phyloP scores from a whole-genome alignment of 2,329 filamentous ascomycete genomes.

The Sphaerulina populicola region DNA sequence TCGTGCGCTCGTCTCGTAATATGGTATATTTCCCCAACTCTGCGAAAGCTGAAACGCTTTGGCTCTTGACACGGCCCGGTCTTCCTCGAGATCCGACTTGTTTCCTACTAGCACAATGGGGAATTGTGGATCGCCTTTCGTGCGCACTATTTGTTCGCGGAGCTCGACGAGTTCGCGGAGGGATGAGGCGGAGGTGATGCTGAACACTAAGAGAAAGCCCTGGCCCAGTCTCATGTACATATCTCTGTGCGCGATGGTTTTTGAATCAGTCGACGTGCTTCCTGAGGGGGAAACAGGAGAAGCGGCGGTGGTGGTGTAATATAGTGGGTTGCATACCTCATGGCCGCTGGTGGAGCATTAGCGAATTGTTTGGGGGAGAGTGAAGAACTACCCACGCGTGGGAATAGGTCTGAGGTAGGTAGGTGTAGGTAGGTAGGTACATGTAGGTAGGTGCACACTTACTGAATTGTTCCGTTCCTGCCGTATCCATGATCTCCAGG shows the following conservation, averaged over 20 bases:
- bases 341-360: conserved; percentile 19
- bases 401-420: not conserved
- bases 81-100: conserved; percentile 83
- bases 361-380: not conserved
- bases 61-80: conserved; percentile 66
- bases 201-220: conserved; percentile 85
- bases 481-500: conserved; percentile 84
- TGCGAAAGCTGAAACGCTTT: conserved; percentile 79
- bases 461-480: conserved; percentile 90
- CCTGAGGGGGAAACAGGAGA: not conserved
- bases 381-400: no score
- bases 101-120: conserved; percentile 86
- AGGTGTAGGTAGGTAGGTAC: no score
- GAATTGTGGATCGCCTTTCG: conserved; percentile 60
- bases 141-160: conserved; percentile 80
- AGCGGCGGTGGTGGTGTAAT: not conserved
- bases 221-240: conserved; percentile 91
- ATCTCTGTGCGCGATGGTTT: conserved; percentile 43
- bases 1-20: conserved; percentile 82
- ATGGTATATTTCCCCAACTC: conserved; percentile 75
- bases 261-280: not conserved
- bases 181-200: conserved; percentile 78
- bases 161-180: conserved; percentile 71
- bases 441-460: conserved; percentile 35
- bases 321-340: conserved; percentile 15